phyloP scores from a whole-genome alignment of 2,329 filamentous ascomycete genomes.

The Penicillium polonicum region DNA sequence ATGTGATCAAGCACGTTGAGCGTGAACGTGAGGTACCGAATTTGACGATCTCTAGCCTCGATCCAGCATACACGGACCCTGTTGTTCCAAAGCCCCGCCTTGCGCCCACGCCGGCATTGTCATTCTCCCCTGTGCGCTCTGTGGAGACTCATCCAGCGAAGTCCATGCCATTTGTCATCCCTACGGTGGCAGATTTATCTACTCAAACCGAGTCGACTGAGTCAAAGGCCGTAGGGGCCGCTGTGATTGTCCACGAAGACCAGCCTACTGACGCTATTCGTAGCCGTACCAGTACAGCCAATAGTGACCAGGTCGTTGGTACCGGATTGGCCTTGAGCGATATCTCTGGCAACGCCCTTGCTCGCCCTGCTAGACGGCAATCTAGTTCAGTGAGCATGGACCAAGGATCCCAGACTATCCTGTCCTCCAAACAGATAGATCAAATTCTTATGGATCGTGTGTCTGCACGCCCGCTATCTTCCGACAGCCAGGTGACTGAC shows the following conservation, averaged over 20 bases:
- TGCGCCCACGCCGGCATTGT: conserved; percentile 29
- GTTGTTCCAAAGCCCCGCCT: conserved; percentile 22
- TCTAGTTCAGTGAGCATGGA: conserved; percentile 56
- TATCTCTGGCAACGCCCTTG: conserved; percentile 58
- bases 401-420: conserved; percentile 74
- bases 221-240: conserved; percentile 33
- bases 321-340: conserved; percentile 58
- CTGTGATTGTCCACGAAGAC: conserved; percentile 61
- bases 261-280: conserved; percentile 57
- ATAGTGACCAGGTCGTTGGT: conserved; percentile 21
- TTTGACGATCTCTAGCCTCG: conserved; percentile 31
- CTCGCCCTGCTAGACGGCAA: conserved; percentile 26
- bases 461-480: conserved; percentile 32
- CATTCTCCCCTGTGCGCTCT: conserved; percentile 45
- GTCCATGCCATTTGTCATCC: conserved; percentile 31
- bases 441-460: conserved; percentile 63
- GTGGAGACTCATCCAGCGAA: conserved; percentile 49
- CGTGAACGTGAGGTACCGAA: conserved; percentile 20
- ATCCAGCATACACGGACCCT: conserved; percentile 35
- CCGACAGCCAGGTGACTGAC: conserved; percentile 30
- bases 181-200: conserved; percentile 19
- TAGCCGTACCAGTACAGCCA: conserved; percentile 34
- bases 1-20: conserved; percentile 11
- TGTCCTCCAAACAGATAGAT: conserved; percentile 82
- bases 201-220: conserved; percentile 26